These are phyloP conservation scores for Nannochloropsis salina DNA, from an alignment of 108 stramenopile genomes.

Conservation along the genomic window DNA sequence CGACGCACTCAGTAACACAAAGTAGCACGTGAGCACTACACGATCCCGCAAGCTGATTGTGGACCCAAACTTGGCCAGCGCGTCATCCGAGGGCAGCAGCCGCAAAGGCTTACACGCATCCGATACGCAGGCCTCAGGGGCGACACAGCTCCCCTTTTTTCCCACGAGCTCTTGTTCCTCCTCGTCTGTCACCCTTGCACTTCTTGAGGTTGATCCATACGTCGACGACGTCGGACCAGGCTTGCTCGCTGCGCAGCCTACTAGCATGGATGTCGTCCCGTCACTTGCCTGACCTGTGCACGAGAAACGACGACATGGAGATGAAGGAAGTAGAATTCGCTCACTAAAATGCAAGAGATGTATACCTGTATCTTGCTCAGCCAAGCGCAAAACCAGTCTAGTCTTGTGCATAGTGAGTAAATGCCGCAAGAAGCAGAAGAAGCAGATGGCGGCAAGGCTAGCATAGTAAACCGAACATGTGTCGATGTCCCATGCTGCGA, in stretches of 20 bases:
- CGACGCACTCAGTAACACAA: not conserved
- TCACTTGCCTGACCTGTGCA: not conserved
- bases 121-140: no score
- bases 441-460: not conserved
- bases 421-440: conserved; percentile 3
- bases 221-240: not conserved
- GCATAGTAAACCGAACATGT: not conserved
- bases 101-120: not conserved
- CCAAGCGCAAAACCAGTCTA: conserved; percentile 3
- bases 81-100: not conserved
- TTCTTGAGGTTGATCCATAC: not conserved
- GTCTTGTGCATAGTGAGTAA: not conserved
- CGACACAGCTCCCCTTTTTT: not conserved
- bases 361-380: conserved; percentile 1
- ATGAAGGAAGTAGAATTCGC: not conserved
- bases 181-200: not conserved
- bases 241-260: not conserved
- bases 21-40: not conserved
- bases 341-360: not conserved
- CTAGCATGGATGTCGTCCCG: not conserved
- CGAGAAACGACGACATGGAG: no score
- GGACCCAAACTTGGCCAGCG: not conserved
- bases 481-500: not conserved
- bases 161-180: not conserved
- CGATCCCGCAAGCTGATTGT: not conserved